Base-by-base conservation (phyloP, 2,329 filamentous ascomycete genomes). In the Phialemoniopsis sp. region DNA sequence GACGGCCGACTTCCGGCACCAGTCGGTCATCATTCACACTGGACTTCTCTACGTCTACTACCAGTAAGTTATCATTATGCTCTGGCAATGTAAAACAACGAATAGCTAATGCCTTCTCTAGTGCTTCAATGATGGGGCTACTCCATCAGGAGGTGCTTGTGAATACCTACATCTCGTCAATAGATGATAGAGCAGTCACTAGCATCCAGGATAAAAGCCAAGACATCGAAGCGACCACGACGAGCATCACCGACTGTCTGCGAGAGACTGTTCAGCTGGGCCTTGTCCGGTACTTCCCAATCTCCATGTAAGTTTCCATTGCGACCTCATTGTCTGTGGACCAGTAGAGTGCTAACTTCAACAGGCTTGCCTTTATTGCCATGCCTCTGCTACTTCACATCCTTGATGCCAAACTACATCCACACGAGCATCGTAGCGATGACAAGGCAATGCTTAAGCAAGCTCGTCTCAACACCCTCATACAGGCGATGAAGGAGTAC, bases 21-120 rank as follows among this genome's bases (percentile, higher is more conserved):
- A 67, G 40, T 66, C 66, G 2, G 56, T 65, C n/a, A 61, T 65
- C n/a, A 39, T 67, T 28, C 68, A 68, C 47, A 66, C 63, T 4
- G 68, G 68, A 32, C 47, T 72, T 42, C 67, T 71, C 46, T 69
- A 67, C 41, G 72, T 73, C 65, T 72, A 71, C 41, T 73, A 71
- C 44, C 60, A 72, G 66, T 73, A 56, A 43, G 66, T 52, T n/a
- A n/a, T n/a, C n/a, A n/a, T n/a, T n/a, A n/a, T n/a, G n/a, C n/a
- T n/a, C n/a, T n/a, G n/a, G n/a, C 3, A 34, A 35, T 6, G 40
- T 13, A 19, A 6, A 32, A 29, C 28, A 0, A 13, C n/a, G n/a
- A n/a, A n/a, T n/a, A n/a, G n/a, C n/a, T n/a, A n/a, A n/a, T n/a
- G n/a, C n/a, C n/a, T n/a, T n/a, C n/a, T n/a, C n/a, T 10, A 26